These are phyloP conservation scores for Aechmea fasciata DNA, from an alignment of 176 grass and related monocot genomes.

Conservation along the genomic window DNA sequence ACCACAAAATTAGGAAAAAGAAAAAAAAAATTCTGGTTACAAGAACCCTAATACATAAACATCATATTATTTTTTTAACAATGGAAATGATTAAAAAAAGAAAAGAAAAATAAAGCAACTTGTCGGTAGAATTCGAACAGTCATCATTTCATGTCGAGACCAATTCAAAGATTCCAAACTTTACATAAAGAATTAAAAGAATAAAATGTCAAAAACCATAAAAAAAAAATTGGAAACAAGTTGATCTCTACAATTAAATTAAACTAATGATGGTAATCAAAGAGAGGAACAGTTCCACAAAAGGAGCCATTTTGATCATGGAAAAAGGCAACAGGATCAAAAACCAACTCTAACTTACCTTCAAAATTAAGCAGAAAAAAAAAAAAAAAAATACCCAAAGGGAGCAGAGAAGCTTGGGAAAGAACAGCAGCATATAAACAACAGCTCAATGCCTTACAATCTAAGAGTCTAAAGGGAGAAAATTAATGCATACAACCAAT, in stretches of 20 bases:
- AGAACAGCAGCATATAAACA: background rate
- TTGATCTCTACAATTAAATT: background rate
- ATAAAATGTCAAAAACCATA: background rate
- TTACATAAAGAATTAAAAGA: background rate
- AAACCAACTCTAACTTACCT: background rate
- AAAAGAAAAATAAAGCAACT: background rate
- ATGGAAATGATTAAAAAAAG: background rate
- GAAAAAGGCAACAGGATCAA: background rate
- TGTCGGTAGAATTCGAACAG: background rate
- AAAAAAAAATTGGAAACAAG: background rate
- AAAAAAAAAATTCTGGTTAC: no score
- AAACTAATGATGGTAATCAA: no score
- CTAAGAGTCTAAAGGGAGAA: background rate
- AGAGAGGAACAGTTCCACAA: no score
- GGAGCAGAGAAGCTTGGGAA: background rate
- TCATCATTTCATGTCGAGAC: background rate
- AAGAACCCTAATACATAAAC: no score
- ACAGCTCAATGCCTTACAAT: background rate
- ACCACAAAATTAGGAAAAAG: no score
- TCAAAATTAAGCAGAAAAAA: background rate
- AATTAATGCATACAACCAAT: background rate
- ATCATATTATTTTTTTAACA: no score
- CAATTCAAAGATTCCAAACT: constrained; percentile 3
- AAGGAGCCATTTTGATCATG: no score
- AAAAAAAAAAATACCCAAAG: background rate